Conservation (phyloP, 2,329 filamentous ascomycete genomes). For the Xylaria sp. region DNA sequence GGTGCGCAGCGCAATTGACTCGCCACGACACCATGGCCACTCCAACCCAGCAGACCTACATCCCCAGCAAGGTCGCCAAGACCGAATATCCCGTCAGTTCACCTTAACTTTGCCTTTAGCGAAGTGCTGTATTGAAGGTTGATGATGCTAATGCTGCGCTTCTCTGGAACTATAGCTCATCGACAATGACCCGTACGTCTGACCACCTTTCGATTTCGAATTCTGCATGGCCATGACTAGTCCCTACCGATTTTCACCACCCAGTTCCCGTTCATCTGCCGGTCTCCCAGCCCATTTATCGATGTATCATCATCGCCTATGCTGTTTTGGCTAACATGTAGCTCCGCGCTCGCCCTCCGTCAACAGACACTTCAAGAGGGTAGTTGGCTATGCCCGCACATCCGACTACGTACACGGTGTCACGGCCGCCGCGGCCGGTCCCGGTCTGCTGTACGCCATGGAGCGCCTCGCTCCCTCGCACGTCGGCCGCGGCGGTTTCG, state of each 20-base stretch:
- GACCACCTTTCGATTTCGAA: not conserved
- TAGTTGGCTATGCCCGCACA: slow-evolving; percentile 84
- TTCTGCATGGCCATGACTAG: no score
- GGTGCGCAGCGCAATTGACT: slow-evolving; percentile 47
- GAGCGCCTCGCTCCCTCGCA: slow-evolving; percentile 88
- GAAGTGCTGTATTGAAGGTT: not conserved
- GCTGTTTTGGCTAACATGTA: no score
- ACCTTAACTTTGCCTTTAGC: slow-evolving; percentile 35
- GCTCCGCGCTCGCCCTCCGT: not conserved
- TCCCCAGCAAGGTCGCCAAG: slow-evolving; percentile 81
- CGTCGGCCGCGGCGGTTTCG: slow-evolving; percentile 84
- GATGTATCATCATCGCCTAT: no score
- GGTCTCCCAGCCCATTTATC: not conserved
- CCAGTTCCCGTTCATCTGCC: not conserved
- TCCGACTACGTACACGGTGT: slow-evolving; percentile 83
- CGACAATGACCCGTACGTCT: slow-evolving; percentile 94
- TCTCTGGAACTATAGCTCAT: slow-evolving; percentile 76
- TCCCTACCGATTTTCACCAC: no score
- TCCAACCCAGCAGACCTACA: slow-evolving; percentile 59
- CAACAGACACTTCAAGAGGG: slow-evolving; percentile 86
- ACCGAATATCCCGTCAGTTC: slow-evolving; percentile 85
- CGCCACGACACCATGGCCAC: slow-evolving; percentile 54
- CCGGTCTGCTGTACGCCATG: slow-evolving; percentile 79
- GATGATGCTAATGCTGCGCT: slow-evolving; percentile 47
- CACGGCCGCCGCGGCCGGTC: slow-evolving; percentile 75